Percentiles rank a stretch among this genome's conserved stretches.
phyloP scores from a whole-genome alignment of 345 rosid genomes.

The Syzygium aqueum region DNA sequence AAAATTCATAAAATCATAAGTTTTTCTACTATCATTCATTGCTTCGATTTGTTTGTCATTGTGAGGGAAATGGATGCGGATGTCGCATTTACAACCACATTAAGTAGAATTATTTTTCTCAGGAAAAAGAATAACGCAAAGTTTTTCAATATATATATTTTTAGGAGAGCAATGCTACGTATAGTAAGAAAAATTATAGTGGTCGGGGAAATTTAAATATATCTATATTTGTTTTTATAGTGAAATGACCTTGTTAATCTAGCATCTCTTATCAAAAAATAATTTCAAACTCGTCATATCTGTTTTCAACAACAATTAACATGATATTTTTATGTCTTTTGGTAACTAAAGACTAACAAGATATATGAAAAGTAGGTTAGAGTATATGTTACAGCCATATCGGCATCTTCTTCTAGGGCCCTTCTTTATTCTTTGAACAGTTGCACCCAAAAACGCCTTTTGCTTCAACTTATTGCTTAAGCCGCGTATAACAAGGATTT shows the following conservation, averaged over 20 bases:
- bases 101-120: neutral
- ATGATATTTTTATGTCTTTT: neutral
- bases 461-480: neutral
- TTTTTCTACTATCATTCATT: neutral
- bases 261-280: neutral
- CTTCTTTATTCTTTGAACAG: neutral
- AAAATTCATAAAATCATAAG: neutral
- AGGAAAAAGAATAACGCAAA: neutral
- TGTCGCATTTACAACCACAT: neutral
- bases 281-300: neutral
- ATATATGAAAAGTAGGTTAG: neutral
- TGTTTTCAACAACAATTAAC: neutral
- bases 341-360: neutral
- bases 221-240: neutral
- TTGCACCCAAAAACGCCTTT: neutral
- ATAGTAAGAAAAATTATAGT: neutral
- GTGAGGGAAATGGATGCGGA: neutral
- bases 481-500: neutral
- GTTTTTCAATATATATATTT: neutral
- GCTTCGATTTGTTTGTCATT: neutral
- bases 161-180: neutral
- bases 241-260: neutral
- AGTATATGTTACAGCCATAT: neutral
- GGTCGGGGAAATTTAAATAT: neutral
- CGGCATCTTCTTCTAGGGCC: neutral